Base-by-base conservation (phyloP, 139 green algal genomes). In the Haematococcus lacustris region DNA sequence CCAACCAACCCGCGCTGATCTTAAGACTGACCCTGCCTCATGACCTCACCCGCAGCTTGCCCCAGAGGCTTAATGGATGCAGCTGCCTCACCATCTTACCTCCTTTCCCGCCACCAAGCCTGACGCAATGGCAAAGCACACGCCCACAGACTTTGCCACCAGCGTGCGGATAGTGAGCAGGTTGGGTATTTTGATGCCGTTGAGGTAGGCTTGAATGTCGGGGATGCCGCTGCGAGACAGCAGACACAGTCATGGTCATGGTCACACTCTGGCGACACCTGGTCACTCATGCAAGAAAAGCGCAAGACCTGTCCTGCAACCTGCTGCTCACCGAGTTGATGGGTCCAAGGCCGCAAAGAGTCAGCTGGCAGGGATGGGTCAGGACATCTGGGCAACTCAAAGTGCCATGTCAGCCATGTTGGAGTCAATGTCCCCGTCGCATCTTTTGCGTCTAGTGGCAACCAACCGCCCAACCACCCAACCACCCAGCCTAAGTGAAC, bases 141-240 rank as follows among this genome's bases (percentile, higher is more conserved):
- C 84, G 13, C 89, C 86, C 1, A 84, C 61, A 2, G 74, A 66
- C 81, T 96, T 96, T 43, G 85, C 86, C 9, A 92, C 66, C 57
- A 95, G 82, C 3, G 89, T 93, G 67, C 84, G 76, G 26, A 91
- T 79, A 47, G 80, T 81, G 34, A 91, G 73, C 65, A 92, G 76
- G 1, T 84, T 85, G 26, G 66, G 71, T 51, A 92, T 79, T 73
- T 89, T 82, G 41, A 94, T 77, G 73, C 89, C 89, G 59, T 94
- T 94, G 2, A 94, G 77, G 78, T 94, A 94, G 28, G 84, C 87
- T 26, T 51, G 51, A 35, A 94, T 83, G 66, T 94, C 89, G 0
- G 89, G 85, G 70, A 94, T 91, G 62, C 89, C 89, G 53, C 73
- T 86, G 50, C 87, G 47, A 38, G 37, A 53, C 63, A 32, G 3